These are phyloP conservation scores for Paramecium octaurelia DNA, from an alignment of 73 alveolate genomes.

Conservation along the genomic window DNA sequence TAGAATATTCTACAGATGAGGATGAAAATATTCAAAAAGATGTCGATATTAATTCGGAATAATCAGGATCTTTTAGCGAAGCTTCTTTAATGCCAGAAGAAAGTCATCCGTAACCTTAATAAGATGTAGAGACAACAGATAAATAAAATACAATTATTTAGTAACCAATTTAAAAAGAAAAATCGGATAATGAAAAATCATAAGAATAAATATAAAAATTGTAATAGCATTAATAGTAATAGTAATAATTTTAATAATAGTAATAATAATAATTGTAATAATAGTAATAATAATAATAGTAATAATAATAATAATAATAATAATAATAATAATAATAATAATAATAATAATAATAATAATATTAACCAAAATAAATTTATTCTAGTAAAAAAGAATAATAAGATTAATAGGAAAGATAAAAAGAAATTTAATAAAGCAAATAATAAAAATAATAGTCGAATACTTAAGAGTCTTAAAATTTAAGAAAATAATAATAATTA, in stretches of 20 bases:
- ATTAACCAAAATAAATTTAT: background rate
- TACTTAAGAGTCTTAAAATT: background rate
- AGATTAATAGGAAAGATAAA: background rate
- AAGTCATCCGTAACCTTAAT: background rate
- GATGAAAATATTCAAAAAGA: background rate
- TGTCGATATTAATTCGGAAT: background rate
- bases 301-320: background rate
- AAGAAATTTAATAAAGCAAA: background rate
- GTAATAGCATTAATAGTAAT: too few relatives aligned
- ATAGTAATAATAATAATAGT: background rate
- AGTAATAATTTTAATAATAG: too few relatives aligned
- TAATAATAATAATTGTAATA: background rate
- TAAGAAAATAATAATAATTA: background rate
- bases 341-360: too few relatives aligned
- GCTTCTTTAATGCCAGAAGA: background rate
- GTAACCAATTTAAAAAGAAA: background rate
- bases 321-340: too few relatives aligned
- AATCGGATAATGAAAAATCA: background rate
- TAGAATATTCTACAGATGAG: background rate
- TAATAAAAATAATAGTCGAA: background rate
- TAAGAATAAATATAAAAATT: background rate
- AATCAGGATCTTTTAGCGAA: background rate
- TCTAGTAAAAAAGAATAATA: background rate
- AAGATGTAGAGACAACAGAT: background rate
- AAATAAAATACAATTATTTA: background rate